Percentiles rank a stretch among this genome's conserved stretches.
Evolutionary conservation across 2,329 filamentous ascomycete genomes (phyloP).

Genomic region (Fusarium coffeatum): DNA sequence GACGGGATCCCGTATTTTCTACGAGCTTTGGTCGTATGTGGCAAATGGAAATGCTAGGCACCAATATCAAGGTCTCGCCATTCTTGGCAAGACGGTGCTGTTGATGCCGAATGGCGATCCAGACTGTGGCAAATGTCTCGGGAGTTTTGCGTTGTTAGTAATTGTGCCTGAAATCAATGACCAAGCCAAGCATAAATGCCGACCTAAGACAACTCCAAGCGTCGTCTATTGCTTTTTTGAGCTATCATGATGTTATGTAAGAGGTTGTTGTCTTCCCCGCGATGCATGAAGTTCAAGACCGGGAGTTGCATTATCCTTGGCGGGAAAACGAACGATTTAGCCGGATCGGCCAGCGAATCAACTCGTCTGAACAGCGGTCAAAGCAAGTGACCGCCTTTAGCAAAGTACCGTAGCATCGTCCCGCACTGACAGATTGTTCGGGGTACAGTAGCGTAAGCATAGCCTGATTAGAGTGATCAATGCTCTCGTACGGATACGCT

Average conservation of each 20-base stretch:
- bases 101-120: neutral
- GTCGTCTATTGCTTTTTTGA: neutral
- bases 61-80: neutral
- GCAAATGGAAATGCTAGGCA: rapidly evolving
- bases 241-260: neutral
- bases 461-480: neutral
- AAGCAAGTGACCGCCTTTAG: neutral
- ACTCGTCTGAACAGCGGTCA: neutral
- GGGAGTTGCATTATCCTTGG: constrained; percentile 4
- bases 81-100: neutral
- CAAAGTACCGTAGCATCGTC: neutral
- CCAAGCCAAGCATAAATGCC: neutral
- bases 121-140: neutral
- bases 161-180: neutral
- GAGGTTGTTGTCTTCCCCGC: constrained; percentile 10
- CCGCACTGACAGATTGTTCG: neutral
- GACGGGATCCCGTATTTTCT: constrained; percentile 32
- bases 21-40: constrained; percentile 33
- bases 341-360: neutral
- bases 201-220: neutral
- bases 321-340: constrained; percentile 1
- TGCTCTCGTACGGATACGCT: neutral
- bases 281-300: neutral
- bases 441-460: neutral
- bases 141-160: neutral